phyloP scores from a whole-genome alignment of 1,284 basidiomycete species.

The Tylopilus orsonianus region DNA sequence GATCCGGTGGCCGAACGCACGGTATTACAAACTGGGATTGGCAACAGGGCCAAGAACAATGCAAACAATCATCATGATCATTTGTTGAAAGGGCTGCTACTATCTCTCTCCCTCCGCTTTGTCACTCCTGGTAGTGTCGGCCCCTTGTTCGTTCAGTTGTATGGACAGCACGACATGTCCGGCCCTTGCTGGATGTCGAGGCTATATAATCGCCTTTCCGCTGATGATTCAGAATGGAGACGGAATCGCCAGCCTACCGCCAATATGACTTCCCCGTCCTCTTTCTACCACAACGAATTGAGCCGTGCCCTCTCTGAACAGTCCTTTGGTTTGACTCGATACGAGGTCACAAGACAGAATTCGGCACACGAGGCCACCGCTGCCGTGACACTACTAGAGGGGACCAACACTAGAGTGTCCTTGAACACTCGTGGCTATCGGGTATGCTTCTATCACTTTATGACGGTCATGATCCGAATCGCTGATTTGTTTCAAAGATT shows the following conservation, averaged over 20 bases:
- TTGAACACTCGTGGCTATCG: slow-evolving; percentile 54
- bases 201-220: slow-evolving; percentile 32
- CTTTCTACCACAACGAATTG: slow-evolving; percentile 56
- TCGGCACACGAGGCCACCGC: slow-evolving; percentile 51
- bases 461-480: not conserved
- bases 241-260: slow-evolving; percentile 5
- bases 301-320: slow-evolving; percentile 56
- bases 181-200: slow-evolving; percentile 29
- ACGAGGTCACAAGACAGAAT: slow-evolving; percentile 37
- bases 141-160: slow-evolving; percentile 3
- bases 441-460: slow-evolving; percentile 34
- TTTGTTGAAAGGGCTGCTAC: slow-evolving; percentile 15
- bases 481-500: slow-evolving; percentile 18
- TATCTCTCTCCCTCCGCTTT: slow-evolving; percentile 17
- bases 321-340: slow-evolving; percentile 53
- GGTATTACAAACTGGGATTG: slow-evolving; percentile 21
- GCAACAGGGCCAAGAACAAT: slow-evolving; percentile 31
- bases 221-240: slow-evolving; percentile 18
- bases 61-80: slow-evolving; percentile 23
- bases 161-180: slow-evolving; percentile 24
- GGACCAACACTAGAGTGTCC: slow-evolving; percentile 43
- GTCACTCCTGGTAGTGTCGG: slow-evolving; percentile 13
- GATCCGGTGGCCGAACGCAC: slow-evolving; percentile 6
- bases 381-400: slow-evolving; percentile 56
- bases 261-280: slow-evolving; percentile 25